Percentiles rank a stretch among this genome's conserved stretches.
These are phyloP conservation scores for Ophiostoma triangulosporum DNA, from an alignment of 2,329 filamentous ascomycete species.

Conservation along the genomic window DNA sequence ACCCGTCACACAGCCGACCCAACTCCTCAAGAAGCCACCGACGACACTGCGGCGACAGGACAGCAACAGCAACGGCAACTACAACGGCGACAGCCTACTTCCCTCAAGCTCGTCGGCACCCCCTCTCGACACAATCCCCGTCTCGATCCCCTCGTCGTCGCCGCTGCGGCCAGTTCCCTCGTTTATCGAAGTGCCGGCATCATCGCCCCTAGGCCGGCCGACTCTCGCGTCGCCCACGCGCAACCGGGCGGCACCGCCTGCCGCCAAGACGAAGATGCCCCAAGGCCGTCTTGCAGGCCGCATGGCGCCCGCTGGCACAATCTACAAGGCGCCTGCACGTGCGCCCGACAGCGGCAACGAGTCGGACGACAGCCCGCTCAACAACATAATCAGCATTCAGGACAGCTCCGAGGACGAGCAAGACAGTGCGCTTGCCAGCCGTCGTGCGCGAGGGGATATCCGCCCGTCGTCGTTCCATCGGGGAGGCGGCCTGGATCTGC, in stretches of 20 bases:
- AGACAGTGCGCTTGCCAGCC: conserved; percentile 11
- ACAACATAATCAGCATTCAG: conserved; percentile 31
- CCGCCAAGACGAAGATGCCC: not conserved
- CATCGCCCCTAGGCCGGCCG: conserved; percentile 58
- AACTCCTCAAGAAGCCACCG: conserved; percentile 27
- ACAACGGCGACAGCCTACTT: not conserved
- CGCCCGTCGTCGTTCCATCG: conserved; percentile 41
- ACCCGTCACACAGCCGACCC: conserved; percentile 35
- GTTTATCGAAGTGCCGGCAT: conserved; percentile 78
- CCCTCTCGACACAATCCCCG: conserved; percentile 9
- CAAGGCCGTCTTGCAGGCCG: conserved; percentile 37
- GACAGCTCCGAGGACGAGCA: conserved; percentile 41
- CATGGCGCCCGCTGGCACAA: conserved; percentile 65
- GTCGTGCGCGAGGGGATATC: conserved; percentile 45
- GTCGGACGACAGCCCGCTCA: conserved; percentile 12
- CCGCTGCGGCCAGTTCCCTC: conserved; percentile 18
- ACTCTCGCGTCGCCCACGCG: conserved; percentile 41
- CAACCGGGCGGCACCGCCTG: conserved; percentile 8
- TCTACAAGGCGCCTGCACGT: conserved; percentile 41
- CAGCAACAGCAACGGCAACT: not conserved
- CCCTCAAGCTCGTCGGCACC: conserved; percentile 4
- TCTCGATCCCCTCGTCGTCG: conserved; percentile 27
- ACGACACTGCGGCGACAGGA: conserved; percentile 21
- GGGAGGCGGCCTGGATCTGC: not conserved
- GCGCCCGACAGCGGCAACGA: not conserved